Conservation (phyloP, 129 eudicot species). For the Mikania micrantha region DNA sequence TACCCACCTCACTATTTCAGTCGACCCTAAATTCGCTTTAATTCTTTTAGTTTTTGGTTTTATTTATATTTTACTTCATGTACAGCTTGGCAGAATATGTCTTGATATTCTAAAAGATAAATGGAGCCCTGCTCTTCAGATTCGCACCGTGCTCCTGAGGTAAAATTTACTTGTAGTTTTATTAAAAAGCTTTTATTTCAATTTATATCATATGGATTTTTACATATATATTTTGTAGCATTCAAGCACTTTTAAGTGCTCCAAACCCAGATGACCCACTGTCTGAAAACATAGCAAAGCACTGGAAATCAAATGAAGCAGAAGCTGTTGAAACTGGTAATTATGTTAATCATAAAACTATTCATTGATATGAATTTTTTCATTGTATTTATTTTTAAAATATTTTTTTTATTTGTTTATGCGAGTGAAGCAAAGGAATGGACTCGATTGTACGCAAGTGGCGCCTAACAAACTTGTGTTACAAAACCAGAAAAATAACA, state of each 20-base stretch:
- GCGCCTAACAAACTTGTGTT: constrained; percentile 30
- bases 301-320: constrained; percentile 85
- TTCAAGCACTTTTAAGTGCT: constrained; percentile 97
- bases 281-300: constrained; percentile 91
- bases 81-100: constrained; percentile 99
- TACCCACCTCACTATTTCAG: not conserved
- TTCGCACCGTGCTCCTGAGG: constrained; percentile 90
- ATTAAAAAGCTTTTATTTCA: not conserved
- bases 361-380: not conserved
- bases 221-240: constrained; percentile 25
- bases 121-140: constrained; percentile 99
- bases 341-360: not conserved
- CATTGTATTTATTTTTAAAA: not conserved
- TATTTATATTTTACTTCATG: not conserved
- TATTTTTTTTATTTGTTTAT: not conserved
- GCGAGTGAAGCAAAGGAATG: constrained; percentile 76
- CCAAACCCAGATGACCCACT: constrained; percentile 98
- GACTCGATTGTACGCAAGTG: constrained; percentile 86
- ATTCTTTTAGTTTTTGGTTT: not conserved
- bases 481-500: not conserved
- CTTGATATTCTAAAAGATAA: constrained; percentile 95
- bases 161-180: constrained; percentile 2
- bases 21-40: not conserved
- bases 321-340: constrained; percentile 99
- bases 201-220: not conserved